These are phyloP conservation scores for Brasilioporus rufonigricans DNA, from an alignment of 768 basidiomycete genomes.

Conservation along the genomic window DNA sequence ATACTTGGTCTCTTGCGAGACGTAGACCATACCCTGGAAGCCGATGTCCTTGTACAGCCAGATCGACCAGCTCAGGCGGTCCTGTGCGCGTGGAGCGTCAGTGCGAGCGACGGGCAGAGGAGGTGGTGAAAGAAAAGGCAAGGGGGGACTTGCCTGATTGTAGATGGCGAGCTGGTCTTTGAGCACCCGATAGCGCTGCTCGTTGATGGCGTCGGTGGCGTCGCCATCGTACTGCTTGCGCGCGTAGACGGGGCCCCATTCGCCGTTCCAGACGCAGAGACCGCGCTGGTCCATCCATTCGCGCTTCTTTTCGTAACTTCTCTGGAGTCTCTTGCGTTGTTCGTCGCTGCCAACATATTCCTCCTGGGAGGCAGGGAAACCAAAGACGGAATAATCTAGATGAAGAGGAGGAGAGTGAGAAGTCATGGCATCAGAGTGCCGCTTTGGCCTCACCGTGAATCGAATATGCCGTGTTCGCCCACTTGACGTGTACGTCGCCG, in stretches of 20 bases:
- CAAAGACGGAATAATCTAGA: constrained; percentile 44
- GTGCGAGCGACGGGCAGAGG: neutral
- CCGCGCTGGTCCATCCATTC: constrained; percentile 71
- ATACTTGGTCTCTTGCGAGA: constrained; percentile 67
- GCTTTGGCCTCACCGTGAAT: constrained; percentile 54
- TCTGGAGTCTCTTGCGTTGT: constrained; percentile 49
- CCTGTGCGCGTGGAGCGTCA: constrained; percentile 34
- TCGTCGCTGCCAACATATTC: constrained; percentile 50
- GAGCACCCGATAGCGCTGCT: constrained; percentile 59
- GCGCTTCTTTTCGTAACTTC: constrained; percentile 70
- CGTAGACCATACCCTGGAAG: constrained; percentile 84
- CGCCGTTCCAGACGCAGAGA: constrained; percentile 76
- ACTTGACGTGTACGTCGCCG: constrained; percentile 56
- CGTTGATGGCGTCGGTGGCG: constrained; percentile 64
- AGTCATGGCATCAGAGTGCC: neutral
- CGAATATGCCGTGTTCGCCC: constrained; percentile 72
- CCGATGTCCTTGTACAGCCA: constrained; percentile 88
- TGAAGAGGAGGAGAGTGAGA: neutral
- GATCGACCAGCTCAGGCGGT: constrained; percentile 75
- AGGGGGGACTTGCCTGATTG: constrained; percentile 33
- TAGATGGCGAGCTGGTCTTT: constrained; percentile 75
- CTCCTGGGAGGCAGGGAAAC: constrained; percentile 63
- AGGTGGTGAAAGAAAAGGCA: no score
- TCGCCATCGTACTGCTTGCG: constrained; percentile 57
- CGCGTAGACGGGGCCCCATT: constrained; percentile 83